Base-by-base conservation (phyloP, 345 rosid species). In the Eucalyptus rudis region DNA sequence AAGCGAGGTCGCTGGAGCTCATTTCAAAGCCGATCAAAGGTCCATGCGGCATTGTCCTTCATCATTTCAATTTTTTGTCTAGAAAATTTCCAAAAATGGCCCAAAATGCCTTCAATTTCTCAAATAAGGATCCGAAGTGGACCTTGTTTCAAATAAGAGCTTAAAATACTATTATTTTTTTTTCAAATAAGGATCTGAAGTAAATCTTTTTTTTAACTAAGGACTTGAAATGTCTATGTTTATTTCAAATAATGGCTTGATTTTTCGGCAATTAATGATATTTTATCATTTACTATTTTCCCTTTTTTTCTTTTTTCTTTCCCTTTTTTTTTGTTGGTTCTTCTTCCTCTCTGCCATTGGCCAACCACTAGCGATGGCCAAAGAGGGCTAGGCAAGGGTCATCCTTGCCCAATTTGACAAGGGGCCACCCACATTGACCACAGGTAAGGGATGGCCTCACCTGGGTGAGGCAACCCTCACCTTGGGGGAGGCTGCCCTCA, bases 81-180 rank as follows among this genome's bases (percentile, higher is more conserved):
- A 50, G 7, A 50, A 50, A 50, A 50, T 50, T 50, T 50, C 52
- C 15, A 50, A 50, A 50, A 50, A 5, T 0, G 7, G 2, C 19
- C 3, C 0, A 0, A 50, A 50, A 50, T 15, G 7, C 0, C 3
- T 0, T 50, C 19, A 50, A 15, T 50, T 50, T 50, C 7, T 50
- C 8, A 6, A 50, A 15, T 50, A 50, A 50, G 1, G 1, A 15
- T n/a, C 3, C 1, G 1, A 15, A 15, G 52, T 0, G 1, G 0
- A 50, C 8, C 7, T 50, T 50, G 15, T 50, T 50, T 50, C 3
- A 50, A 50, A 15, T 50, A 50, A 50, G 0, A 15, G 3, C 52
- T 0, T 2, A 0, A 50, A 15, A 0, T 15, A 3, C 7, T 50
- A 50, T 50, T 50, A 50, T 3, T 50, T 50, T 50, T 50, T 19